Conservation (phyloP, 495 filamentous ascomycete species). For the Daldinia caldariorum region DNA sequence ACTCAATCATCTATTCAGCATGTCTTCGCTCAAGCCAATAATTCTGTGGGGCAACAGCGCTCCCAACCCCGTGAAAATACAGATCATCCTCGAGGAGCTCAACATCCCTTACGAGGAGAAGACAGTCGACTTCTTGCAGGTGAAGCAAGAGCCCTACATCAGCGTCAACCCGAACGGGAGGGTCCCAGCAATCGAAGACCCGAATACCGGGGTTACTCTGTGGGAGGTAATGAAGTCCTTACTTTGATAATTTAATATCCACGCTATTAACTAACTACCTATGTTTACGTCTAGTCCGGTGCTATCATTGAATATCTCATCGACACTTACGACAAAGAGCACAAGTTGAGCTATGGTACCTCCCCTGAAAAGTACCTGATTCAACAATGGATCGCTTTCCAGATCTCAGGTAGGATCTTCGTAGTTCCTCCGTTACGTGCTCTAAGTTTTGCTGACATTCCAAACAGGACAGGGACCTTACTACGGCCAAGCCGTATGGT, state of each 20-base stretch:
- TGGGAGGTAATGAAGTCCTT: constrained; percentile 61
- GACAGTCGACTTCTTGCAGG: constrained; percentile 33
- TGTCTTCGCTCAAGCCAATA: constrained; percentile 37
- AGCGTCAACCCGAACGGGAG: constrained; percentile 75
- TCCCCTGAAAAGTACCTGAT: constrained; percentile 37
- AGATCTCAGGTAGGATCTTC: constrained; percentile 50
- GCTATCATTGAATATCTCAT: constrained; percentile 74
- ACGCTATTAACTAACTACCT: background rate
- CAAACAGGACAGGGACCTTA: constrained; percentile 59
- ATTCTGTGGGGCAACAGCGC: constrained; percentile 51
- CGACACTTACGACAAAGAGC: constrained; percentile 75
- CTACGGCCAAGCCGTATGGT: constrained; percentile 57
- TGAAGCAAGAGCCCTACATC: constrained; percentile 63
- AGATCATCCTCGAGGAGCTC: constrained; percentile 69
- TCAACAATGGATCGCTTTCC: constrained; percentile 58
- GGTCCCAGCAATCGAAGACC: constrained; percentile 58
- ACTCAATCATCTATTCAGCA: background rate
- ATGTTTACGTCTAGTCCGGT: constrained; percentile 52
- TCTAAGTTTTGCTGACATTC: background rate
- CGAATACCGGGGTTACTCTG: constrained; percentile 67
- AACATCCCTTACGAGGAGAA: constrained; percentile 59
- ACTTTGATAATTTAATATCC: constrained; percentile 37
- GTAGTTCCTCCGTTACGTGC: background rate
- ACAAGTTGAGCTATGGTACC: constrained; percentile 61
- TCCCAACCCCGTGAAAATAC: constrained; percentile 75